phyloP scores from a whole-genome alignment of 1,284 basidiomycete species.

The Apiotrichum veenhuisii region DNA sequence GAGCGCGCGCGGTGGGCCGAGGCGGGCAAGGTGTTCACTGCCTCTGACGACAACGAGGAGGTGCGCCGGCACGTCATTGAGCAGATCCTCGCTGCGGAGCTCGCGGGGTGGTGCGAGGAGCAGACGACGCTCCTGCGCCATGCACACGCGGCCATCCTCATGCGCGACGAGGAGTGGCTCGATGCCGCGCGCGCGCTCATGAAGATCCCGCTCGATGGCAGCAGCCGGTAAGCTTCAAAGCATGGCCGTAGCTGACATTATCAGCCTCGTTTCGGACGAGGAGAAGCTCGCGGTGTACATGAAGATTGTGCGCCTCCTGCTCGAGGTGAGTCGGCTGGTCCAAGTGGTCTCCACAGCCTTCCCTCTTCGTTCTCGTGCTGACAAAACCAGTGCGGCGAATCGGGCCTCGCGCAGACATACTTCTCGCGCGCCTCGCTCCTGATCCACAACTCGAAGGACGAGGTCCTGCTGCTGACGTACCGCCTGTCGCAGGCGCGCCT shows the following conservation, averaged over 20 bases:
- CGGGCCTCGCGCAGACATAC: conserved; percentile 86
- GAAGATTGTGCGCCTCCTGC: conserved; percentile 86
- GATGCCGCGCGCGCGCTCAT: conserved; percentile 86
- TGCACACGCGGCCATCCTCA: conserved; percentile 82
- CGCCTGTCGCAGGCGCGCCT: conserved; percentile 84
- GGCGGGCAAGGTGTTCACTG: conserved; percentile 29
- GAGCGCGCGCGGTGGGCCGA: conserved; percentile 25
- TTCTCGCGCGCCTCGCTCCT: conserved; percentile 93
- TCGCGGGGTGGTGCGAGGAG: conserved; percentile 75
- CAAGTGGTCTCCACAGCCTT: neutral
- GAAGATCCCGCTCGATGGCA: conserved; percentile 85
- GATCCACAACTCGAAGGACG: conserved; percentile 70
- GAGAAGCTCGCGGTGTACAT: conserved; percentile 89
- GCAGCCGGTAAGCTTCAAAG: conserved; percentile 62
- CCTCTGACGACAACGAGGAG: conserved; percentile 23
- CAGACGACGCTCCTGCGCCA: conserved; percentile 83
- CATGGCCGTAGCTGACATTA: neutral
- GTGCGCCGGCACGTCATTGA: conserved; percentile 36
- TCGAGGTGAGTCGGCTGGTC: conserved; percentile 62
- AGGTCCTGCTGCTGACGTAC: conserved; percentile 71
- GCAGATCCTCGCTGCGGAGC: conserved; percentile 48
- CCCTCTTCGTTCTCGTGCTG: conserved; percentile 2
- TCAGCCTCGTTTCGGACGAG: conserved; percentile 67
- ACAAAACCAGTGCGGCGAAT: conserved; percentile 41
- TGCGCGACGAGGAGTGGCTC: conserved; percentile 85